Conservation (phyloP, 495 filamentous ascomycete genomes). For the Alectoria sarmentosa region DNA sequence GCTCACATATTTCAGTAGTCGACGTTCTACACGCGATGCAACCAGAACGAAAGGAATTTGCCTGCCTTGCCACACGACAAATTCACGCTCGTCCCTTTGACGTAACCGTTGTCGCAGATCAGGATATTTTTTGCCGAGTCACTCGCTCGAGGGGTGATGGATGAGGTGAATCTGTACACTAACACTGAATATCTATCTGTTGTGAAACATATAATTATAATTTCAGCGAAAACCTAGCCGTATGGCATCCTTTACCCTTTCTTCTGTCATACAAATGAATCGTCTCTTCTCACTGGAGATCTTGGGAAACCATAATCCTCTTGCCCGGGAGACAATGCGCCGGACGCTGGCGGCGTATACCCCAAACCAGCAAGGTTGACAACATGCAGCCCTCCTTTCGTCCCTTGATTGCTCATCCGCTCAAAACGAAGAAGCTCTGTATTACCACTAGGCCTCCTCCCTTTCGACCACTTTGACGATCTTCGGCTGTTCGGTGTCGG, state of each 20-base stretch:
- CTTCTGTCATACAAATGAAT: background rate
- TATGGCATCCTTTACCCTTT: background rate
- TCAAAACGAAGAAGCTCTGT: slow-evolving; percentile 9
- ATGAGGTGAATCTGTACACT: background rate
- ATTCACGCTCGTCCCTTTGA: background rate
- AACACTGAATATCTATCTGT: background rate
- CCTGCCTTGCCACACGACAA: background rate
- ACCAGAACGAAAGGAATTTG: background rate
- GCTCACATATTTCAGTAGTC: background rate
- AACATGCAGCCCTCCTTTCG: background rate
- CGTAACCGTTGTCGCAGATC: background rate
- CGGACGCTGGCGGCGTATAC: background rate
- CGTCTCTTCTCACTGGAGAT: background rate
- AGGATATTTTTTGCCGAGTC: background rate
- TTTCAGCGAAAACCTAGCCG: background rate
- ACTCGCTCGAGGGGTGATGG: background rate
- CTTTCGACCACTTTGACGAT: slow-evolving; percentile 1
- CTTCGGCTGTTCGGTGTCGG: slow-evolving; percentile 3
- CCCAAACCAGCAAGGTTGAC: background rate
- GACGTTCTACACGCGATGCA: background rate
- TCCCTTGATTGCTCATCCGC: background rate
- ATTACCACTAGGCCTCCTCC: background rate
- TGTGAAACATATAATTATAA: background rate
- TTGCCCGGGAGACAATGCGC: background rate
- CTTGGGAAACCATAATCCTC: background rate